Evolutionary conservation across 768 basidiomycete species (phyloP).

Genomic region (Mycena pura): DNA sequence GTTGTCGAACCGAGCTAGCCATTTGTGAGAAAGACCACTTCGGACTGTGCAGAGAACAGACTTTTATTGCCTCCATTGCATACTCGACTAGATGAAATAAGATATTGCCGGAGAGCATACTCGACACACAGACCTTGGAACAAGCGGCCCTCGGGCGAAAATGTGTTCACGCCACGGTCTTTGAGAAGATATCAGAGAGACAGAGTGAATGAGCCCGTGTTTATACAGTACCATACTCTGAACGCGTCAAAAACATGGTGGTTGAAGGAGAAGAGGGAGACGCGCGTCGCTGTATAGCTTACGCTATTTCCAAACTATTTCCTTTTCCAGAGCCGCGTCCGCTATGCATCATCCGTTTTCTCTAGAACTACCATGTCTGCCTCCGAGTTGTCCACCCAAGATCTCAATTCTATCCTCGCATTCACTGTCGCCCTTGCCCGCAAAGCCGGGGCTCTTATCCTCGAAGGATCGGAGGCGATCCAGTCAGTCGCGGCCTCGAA

Average conservation of each 20-base stretch:
- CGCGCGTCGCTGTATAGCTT: no score
- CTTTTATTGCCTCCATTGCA: slow-evolving; percentile 99
- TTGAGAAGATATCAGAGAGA: slow-evolving; percentile 10
- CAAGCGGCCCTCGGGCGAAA: slow-evolving; percentile 96
- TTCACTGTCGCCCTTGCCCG: slow-evolving; percentile 79
- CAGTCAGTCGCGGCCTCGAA: slow-evolving; percentile 52
- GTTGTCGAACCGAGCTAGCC: slow-evolving; percentile 95
- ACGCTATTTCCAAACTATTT: no score
- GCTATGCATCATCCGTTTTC: not conserved
- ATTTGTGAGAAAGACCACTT: slow-evolving; percentile 6
- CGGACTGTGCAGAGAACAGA: slow-evolving; percentile 36
- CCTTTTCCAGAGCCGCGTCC: no score
- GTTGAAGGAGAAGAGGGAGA: slow-evolving; percentile 39
- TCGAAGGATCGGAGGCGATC: slow-evolving; percentile 80
- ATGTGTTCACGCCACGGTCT: slow-evolving; percentile 99
- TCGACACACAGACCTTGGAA: slow-evolving; percentile 81
- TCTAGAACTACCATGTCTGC: slow-evolving; percentile 39
- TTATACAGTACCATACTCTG: slow-evolving; percentile 80
- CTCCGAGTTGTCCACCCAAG: slow-evolving; percentile 38
- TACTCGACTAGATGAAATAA: slow-evolving; percentile 88
- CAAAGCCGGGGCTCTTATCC: slow-evolving; percentile 76
- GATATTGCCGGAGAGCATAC: slow-evolving; percentile 26
- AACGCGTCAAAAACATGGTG: slow-evolving; percentile 91
- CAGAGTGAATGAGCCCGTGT: not conserved
- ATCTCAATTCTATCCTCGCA: slow-evolving; percentile 65